Conservation (phyloP, 2,329 filamentous ascomycete genomes). For the Orbilia ellipsospora region DNA sequence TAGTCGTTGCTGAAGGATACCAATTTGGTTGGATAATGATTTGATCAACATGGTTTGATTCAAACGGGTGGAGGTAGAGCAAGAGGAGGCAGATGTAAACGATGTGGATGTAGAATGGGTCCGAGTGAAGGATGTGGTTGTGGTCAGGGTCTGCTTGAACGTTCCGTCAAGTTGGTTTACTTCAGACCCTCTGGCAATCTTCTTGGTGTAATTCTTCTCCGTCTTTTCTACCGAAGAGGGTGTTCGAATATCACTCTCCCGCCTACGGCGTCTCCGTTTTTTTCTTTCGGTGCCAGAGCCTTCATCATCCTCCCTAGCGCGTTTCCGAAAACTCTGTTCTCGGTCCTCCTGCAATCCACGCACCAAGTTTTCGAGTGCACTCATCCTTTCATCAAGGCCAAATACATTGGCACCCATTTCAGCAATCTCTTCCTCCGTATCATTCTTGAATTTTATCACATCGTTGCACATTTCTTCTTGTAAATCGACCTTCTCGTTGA, state of each 20-base stretch:
- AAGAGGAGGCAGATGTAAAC: slow-evolving; percentile 44
- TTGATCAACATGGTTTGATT: slow-evolving; percentile 47
- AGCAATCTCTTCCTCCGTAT: slow-evolving; percentile 43
- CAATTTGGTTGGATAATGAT: slow-evolving; percentile 46
- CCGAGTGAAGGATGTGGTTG: slow-evolving; percentile 48
- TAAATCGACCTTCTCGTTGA: slow-evolving; percentile 49
- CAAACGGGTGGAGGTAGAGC: slow-evolving; percentile 27
- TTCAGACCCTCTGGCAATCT: slow-evolving; percentile 35
- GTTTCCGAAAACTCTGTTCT: slow-evolving; percentile 48
- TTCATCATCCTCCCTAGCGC: slow-evolving; percentile 30
- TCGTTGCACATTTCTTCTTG: slow-evolving; percentile 53
- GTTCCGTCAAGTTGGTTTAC: slow-evolving; percentile 45
- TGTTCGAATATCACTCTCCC: slow-evolving; percentile 26
- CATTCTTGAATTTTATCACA: slow-evolving; percentile 48
- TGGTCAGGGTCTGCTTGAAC: slow-evolving; percentile 47
- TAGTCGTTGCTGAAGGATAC: slow-evolving; percentile 54
- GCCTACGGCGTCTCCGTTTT: slow-evolving; percentile 29
- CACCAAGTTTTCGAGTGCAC: slow-evolving; percentile 34
- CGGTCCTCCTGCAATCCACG: slow-evolving; percentile 31
- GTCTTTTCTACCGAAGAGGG: slow-evolving; percentile 28
- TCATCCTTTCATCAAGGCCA: slow-evolving; percentile 44
- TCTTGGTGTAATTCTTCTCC: slow-evolving; percentile 39
- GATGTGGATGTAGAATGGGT: slow-evolving; percentile 52
- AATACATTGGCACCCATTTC: slow-evolving; percentile 50
- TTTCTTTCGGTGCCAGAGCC: slow-evolving; percentile 26